Percentiles rank a stretch among this genome's conserved stretches.
Conservation (phyloP, 148 eudicot species). For the Camellia lanceoleosa region DNA sequence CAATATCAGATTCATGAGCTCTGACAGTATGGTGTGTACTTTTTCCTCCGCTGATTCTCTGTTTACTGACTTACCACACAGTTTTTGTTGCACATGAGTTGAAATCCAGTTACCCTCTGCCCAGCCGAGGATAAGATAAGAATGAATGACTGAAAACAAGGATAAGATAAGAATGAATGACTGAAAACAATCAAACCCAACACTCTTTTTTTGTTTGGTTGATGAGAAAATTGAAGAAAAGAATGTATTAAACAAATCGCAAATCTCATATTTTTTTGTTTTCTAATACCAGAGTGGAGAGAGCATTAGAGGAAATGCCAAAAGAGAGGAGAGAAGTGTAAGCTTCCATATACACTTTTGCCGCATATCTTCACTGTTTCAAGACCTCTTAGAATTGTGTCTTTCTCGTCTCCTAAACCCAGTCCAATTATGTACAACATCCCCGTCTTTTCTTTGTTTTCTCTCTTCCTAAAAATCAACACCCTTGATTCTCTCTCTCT, state of each 20-base stretch:
- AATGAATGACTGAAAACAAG: background rate
- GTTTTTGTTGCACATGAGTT: slow-evolving; percentile 45
- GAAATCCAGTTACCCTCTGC: background rate
- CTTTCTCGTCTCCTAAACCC: slow-evolving; percentile 89
- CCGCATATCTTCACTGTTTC: slow-evolving; percentile 67
- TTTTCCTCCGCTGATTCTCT: slow-evolving; percentile 96
- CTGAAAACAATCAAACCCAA: background rate
- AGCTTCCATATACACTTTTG: slow-evolving; percentile 74
- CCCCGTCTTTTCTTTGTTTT: background rate
- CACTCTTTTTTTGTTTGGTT: background rate
- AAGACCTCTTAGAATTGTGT: slow-evolving; percentile 76
- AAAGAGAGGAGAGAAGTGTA: slow-evolving; percentile 92
- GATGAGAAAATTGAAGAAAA: background rate
- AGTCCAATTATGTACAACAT: slow-evolving; percentile 79
- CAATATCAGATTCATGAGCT: slow-evolving; percentile 71
- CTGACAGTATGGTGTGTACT: slow-evolving; percentile 57
- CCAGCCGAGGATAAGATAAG: background rate
- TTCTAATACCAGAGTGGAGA: slow-evolving; percentile 52
- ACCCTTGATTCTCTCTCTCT: slow-evolving; percentile 1
- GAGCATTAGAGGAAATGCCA: slow-evolving; percentile 70
- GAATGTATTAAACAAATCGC: background rate
- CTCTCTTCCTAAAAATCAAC: background rate
- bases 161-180: background rate
- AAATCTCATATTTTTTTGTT: background rate
- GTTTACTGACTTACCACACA: slow-evolving; percentile 83